Evolutionary conservation across 176 grass and related monocot species (phyloP).

Genomic region (Musa itinerans): DNA sequence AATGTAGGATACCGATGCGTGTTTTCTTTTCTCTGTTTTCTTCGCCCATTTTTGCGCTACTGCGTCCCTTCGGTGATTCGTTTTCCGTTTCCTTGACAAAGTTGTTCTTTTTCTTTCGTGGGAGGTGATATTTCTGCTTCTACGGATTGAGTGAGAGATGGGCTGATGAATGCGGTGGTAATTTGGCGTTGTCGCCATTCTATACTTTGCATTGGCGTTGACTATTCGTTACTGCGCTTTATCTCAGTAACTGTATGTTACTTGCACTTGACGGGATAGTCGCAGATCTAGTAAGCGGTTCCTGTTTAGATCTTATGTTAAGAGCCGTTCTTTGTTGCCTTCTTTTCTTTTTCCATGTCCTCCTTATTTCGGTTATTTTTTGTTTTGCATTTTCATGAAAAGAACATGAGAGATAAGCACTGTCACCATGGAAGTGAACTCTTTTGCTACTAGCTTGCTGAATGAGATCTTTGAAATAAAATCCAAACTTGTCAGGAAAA

Average conservation of each 20-base stretch:
- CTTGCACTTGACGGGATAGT: neutral
- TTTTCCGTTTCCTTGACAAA: neutral
- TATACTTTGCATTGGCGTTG: too few relatives aligned
- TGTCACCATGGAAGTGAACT: too few relatives aligned
- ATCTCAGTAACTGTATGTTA: too few relatives aligned
- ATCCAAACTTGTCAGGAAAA: too few relatives aligned
- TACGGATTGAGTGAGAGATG: too few relatives aligned
- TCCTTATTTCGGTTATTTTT: neutral
- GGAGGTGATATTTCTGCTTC: too few relatives aligned
- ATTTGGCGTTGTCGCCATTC: too few relatives aligned
- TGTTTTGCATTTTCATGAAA: neutral
- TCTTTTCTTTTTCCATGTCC: neutral
- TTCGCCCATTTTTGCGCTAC: neutral
- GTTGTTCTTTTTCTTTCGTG: neutral
- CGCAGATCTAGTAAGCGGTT: neutral
- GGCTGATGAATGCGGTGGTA: too few relatives aligned
- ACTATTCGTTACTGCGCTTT: too few relatives aligned
- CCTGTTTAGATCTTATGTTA: neutral
- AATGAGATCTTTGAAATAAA: too few relatives aligned
- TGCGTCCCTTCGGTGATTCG: neutral
- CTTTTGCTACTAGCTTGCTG: too few relatives aligned
- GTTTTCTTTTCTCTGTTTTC: neutral
- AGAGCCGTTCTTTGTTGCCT: neutral
- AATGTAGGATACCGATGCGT: neutral
- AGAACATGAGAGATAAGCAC: neutral